phyloP scores from a whole-genome alignment of 345 rosid species.

The Gossypium rotundifolium region DNA sequence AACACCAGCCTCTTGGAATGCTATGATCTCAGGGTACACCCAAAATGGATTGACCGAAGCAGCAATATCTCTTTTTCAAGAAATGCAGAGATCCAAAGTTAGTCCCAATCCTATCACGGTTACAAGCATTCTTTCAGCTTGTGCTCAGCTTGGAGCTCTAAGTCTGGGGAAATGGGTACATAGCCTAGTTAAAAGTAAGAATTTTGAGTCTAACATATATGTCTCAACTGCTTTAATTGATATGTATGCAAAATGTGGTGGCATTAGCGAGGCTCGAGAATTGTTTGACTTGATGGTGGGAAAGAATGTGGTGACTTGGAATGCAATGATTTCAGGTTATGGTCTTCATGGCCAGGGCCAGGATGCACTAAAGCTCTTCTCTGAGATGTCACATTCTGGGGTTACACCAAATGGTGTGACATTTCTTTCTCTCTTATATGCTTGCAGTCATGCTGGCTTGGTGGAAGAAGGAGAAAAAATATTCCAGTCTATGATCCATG shows the following conservation, averaged over 20 bases:
- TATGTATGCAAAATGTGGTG: slow-evolving; percentile 72
- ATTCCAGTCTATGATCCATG: slow-evolving; percentile 51
- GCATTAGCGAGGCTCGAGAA: slow-evolving; percentile 41
- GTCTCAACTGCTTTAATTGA: slow-evolving; percentile 64
- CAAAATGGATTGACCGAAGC: slow-evolving; percentile 60
- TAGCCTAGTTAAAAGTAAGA: slow-evolving; percentile 32
- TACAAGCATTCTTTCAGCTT: slow-evolving; percentile 58
- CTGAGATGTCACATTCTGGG: slow-evolving; percentile 40
- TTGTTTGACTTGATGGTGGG: slow-evolving; percentile 41
- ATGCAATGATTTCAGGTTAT: slow-evolving; percentile 63
- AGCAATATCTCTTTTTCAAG: slow-evolving; percentile 53
- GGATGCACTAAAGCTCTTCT: slow-evolving; percentile 48
- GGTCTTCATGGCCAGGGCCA: slow-evolving; percentile 67
- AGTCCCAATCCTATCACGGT: slow-evolving; percentile 51
- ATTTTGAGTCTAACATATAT: slow-evolving; percentile 38
- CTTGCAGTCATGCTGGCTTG: slow-evolving; percentile 71
- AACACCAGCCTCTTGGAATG: slow-evolving; percentile 61
- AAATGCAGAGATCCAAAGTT: slow-evolving; percentile 40
- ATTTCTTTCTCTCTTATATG: slow-evolving; percentile 54
- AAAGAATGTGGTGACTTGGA: slow-evolving; percentile 70
- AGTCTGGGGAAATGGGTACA: slow-evolving; percentile 63
- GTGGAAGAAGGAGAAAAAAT: slow-evolving; percentile 48
- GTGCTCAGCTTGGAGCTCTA: slow-evolving; percentile 64
- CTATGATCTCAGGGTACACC: slow-evolving; percentile 64
- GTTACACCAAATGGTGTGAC: slow-evolving; percentile 44